phyloP scores from a whole-genome alignment of 2,329 filamentous ascomycete genomes.

The Fusarium nurragi region DNA sequence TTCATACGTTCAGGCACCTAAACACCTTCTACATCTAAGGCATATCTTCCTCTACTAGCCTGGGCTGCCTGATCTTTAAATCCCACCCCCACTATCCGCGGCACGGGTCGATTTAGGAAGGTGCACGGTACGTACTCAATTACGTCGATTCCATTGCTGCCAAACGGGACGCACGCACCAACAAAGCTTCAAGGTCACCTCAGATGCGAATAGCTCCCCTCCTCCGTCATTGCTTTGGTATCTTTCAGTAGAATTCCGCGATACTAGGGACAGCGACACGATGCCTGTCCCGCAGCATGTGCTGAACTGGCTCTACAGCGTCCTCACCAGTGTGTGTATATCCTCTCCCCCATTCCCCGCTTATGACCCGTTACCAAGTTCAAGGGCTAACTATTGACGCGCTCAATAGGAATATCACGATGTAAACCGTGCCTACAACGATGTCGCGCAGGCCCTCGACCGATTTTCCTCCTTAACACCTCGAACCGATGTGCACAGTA shows the following conservation, averaged over 20 bases:
- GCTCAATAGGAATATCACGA: conserved; percentile 84
- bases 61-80: not conserved
- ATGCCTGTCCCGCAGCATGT: conserved; percentile 87
- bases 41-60: too few species aligned
- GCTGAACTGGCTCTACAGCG: conserved; percentile 94
- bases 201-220: conserved; percentile 28
- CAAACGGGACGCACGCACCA: conserved; percentile 31
- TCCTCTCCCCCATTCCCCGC: conserved; percentile 14
- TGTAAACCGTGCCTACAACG: conserved; percentile 90
- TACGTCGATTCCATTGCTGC: conserved; percentile 31
- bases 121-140: conserved; percentile 35
- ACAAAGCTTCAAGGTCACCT: conserved; percentile 24
- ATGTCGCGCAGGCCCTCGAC: conserved; percentile 83
- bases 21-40: too few species aligned
- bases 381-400: conserved; percentile 23
- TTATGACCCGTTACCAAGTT: conserved; percentile 2
- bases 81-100: conserved; percentile 34
- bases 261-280: conserved; percentile 36
- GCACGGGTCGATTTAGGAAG: conserved; percentile 30
- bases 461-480: conserved; percentile 83
- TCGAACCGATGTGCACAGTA: conserved; percentile 95
- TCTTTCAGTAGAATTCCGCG: not conserved
- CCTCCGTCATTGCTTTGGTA: not conserved
- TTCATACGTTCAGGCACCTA: too few species aligned
- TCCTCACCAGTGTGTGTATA: conserved; percentile 75